Conservation (phyloP, 169 alveolate genomes). For the Sarcocystis neurona region DNA sequence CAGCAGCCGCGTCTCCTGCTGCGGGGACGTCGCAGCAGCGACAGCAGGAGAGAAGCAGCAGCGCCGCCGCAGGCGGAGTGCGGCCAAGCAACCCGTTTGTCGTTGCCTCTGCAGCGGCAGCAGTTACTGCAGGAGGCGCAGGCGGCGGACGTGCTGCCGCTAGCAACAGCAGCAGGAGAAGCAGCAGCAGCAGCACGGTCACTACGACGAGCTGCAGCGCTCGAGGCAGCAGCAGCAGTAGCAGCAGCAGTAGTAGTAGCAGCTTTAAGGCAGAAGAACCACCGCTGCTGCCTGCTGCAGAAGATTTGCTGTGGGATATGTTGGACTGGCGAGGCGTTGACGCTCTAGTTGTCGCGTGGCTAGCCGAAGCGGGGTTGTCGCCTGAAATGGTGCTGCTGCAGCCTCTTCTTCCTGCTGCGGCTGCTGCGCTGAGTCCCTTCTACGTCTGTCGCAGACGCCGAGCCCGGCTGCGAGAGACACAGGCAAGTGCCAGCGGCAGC, state of each 20-base stretch:
- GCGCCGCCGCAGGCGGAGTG: no score
- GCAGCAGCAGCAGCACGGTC: background rate
- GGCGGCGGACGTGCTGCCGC: background rate
- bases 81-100: no score
- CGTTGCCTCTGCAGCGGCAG: background rate
- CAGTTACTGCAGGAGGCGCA: background rate
- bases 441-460: no score
- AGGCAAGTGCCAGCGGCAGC: background rate
- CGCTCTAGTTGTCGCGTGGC: constrained; percentile 30
- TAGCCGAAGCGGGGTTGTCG: background rate
- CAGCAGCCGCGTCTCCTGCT: no score
- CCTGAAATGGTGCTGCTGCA: background rate
- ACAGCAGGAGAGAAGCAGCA: no score
- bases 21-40: no score
- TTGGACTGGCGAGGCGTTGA: constrained; percentile 25
- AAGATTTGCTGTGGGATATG: constrained; percentile 5
- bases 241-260: background rate
- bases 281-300: constrained; percentile 13
- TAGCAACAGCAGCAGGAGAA: background rate
- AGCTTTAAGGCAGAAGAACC: background rate
- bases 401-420: background rate
- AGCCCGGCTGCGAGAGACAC: no score
- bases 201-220: background rate
- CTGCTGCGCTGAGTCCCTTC: background rate
- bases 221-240: background rate